A percentile compares a stretch with the other conserved stretches of the same genome.
Conservation (phyloP, 2,329 filamentous ascomycete species). For the Rhynchosporium graminicola region DNA sequence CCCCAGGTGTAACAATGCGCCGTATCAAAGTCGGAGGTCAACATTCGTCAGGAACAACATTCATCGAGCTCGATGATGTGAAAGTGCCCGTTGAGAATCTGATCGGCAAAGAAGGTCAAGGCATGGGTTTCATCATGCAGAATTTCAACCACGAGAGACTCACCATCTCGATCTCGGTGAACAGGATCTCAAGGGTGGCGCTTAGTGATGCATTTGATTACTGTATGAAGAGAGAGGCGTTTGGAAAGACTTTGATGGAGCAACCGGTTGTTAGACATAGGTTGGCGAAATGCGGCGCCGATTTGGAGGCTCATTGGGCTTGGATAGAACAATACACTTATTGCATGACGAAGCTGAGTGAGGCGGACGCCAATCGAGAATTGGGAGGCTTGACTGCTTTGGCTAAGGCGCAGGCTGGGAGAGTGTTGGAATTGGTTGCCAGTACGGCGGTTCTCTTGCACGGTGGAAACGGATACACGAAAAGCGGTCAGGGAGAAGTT, state of each 20-base stretch:
- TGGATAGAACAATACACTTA: constrained; percentile 74
- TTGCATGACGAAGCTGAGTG: constrained; percentile 62
- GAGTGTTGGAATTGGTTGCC: constrained; percentile 71
- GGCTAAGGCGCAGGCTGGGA: constrained; percentile 71
- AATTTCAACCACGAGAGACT: constrained; percentile 81
- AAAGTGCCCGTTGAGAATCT: constrained; percentile 70
- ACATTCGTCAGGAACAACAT: constrained; percentile 67
- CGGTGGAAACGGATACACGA: constrained; percentile 73
- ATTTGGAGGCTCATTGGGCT: constrained; percentile 69
- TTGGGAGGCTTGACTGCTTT: constrained; percentile 72
- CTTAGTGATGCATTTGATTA: constrained; percentile 62
- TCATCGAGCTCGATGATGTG: constrained; percentile 75
- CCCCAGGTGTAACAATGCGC: constrained; percentile 68
- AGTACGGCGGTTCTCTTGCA: constrained; percentile 70
- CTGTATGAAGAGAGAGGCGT: constrained; percentile 65
- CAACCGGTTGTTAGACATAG: constrained; percentile 74
- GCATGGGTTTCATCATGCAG: constrained; percentile 75
- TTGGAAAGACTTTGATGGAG: constrained; percentile 68
- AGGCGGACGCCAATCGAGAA: constrained; percentile 60
- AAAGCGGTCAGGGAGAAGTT: constrained; percentile 68
- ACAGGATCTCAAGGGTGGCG: constrained; percentile 62
- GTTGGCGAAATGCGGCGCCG: constrained; percentile 68
- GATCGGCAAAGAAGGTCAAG: constrained; percentile 67
- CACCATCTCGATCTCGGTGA: constrained; percentile 63
- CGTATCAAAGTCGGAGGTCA: constrained; percentile 67